Percentiles rank a stretch among this genome's conserved stretches.
Conservation (phyloP, 176 grass and related monocot species). For the Musa troglodytarum region DNA sequence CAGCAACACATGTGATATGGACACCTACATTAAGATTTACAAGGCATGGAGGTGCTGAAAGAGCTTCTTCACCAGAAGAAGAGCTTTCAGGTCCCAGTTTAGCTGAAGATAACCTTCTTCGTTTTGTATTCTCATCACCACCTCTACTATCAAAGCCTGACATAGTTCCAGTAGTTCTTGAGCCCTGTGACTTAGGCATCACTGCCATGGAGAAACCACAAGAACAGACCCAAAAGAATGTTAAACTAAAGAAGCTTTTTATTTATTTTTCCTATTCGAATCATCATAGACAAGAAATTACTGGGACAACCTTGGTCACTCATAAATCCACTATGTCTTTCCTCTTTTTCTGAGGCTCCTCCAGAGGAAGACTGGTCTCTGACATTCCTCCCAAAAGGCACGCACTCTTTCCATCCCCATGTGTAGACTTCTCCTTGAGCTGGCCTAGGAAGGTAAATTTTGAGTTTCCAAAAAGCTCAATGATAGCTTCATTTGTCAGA, state of each 20-base stretch:
- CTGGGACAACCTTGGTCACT: conserved; percentile 55
- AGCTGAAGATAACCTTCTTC: conserved; percentile 69
- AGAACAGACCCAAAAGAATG: conserved; percentile 33
- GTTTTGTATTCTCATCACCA: conserved; percentile 70
- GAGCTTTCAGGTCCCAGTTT: conserved; percentile 77
- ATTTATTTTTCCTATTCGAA: conserved; percentile 22
- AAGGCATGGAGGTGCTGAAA: conserved; percentile 82
- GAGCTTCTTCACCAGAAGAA: conserved; percentile 74
- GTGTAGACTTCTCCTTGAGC: conserved; percentile 90
- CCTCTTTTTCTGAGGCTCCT: conserved; percentile 71
- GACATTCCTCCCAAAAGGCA: conserved; percentile 64
- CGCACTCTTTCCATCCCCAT: conserved; percentile 99
- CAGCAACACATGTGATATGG: conserved; percentile 65
- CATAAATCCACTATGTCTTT: conserved; percentile 30
- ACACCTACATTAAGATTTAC: conserved; percentile 81
- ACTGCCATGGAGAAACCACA: conserved; percentile 55
- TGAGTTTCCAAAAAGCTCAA: conserved; percentile 19
- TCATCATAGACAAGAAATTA: conserved; percentile 11
- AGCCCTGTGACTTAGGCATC: conserved; percentile 76
- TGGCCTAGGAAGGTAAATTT: conserved; percentile 30
- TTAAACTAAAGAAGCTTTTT: conserved; percentile 34
- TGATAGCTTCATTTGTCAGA: conserved; percentile 15
- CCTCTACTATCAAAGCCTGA: conserved; percentile 64
- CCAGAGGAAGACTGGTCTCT: conserved; percentile 39
- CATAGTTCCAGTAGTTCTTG: conserved; percentile 47